Base-by-base conservation (phyloP, 345 rosid species). In the Salix arbutifolia region DNA sequence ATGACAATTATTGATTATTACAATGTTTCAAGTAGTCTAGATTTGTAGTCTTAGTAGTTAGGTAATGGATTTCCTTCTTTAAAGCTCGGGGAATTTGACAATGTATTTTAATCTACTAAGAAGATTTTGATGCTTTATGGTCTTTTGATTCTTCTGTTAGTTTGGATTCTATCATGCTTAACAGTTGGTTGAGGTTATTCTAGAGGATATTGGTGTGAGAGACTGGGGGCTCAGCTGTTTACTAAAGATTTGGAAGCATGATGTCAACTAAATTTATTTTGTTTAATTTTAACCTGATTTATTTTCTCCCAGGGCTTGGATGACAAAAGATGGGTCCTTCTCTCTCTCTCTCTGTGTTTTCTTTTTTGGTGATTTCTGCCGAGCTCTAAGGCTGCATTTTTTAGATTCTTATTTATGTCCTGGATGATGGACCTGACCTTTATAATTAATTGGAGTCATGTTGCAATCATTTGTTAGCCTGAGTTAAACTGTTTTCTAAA, bases 401-500 rank as follows among this genome's bases (percentile, higher is more conserved):
- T 56, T 56, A 56, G 28, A 56, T 56, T 56, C 14, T 56, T 56
- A 56, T 56, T n/a, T 74, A 5, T 74, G 37, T 33, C 38, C 26
- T 10, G 19, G 44, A 33, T 71, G 62, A 56, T 56, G 25, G 62
- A 12, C 62, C 62, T 21, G 62, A 56, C 62, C 5, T 56, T 26
- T 56, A 56, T 56, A 10, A 56, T 56, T 21, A 56, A n/a, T 9
- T 56, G 28, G 28, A 56, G 62, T 56, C 62, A 56, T 56, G 62
- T n/a, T 56, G 62, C 62, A 56, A 56, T 56, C 62, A 56, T 56
- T 56, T 56, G 62, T n/a, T 56, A 56, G 46, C 23, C 75, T 56
- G n/a, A 56, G 44, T 58, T 72, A 17, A 21, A 19, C 40, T 30
- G 38, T 72, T 56, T 30, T 33, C 23, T 33, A 72, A 56, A 21